Evolutionary conservation across 345 rosid genomes (phyloP), one percentile per base, ranked within the genome.

Genomic region (Jatropha curcas): DNA sequence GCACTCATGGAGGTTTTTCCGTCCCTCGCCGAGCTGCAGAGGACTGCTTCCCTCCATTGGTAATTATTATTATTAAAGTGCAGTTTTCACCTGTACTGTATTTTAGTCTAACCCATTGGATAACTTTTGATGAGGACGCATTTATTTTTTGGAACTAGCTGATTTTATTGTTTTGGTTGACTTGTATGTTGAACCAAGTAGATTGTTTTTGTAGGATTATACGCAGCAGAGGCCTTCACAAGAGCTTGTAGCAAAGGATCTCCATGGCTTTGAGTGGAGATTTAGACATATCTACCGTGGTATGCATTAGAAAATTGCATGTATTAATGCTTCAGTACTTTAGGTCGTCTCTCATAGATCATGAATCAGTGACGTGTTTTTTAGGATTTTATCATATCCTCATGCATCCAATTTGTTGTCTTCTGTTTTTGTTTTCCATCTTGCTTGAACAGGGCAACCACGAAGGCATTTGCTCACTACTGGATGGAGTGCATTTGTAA

Each of bases 21-120:
- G 98, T 96, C 56, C 99, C 99, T 65, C 92, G 99, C 25, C 89
- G 99, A 61, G 99, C 99, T 65, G 99, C 99, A 1, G 99, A 96
- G 78, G 99, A 96, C 79, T 96, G 99, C 86, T 96, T 96, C 83
- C 97, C 97, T 71, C 97, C 99, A 67, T 79, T 96, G 95, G 99
- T 96, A 87, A 76, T 60, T 27, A 17, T 31, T 2, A 27, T 1
- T 27, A 17, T 31, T 2, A 27, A 1, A 37, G 10, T 61, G 60
- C 74, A 63, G 58, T 68, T 16, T 46, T 20, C 33, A 11, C 30
- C 37, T 61, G 24, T 5, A 7, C 10, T 37, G 46, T 33, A 6
- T 33, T 39, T 1, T 8, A 43, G n/a, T 25, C 2, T 4, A 27
- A 39, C 39, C 58, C n/a, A 20, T 31, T 62, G 41, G 41, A 45